Base-by-base conservation (phyloP, 257 asterid species). In the Knoxia roxburghii region DNA sequence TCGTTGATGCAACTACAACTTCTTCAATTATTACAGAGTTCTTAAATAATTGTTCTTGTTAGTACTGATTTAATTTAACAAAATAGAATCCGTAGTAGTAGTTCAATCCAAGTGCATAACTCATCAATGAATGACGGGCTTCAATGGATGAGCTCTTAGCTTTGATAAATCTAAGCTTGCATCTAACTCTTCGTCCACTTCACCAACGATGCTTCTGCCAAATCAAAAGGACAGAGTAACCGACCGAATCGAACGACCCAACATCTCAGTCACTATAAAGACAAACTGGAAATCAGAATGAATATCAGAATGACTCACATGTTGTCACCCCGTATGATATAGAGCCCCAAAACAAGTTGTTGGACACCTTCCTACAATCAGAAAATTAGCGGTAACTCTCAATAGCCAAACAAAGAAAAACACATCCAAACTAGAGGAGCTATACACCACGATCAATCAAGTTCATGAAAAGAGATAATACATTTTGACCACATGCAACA, bases 291-390 rank as follows among this genome's bases (percentile, higher is more conserved):
- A n/a, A n/a, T 60, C 4, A 33, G 4, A 21, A 26, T 15, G 24
- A 69, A 32, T 43, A 65, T 24, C 15, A 40, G 15, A 30, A 35
- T 39, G 55, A 26, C 88, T 37, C 87, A 92, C 98, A 90, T 94
- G 85, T 90, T 90, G 72, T 94, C 97, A 30, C 98, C 99, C 68
- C 99, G 83, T 48, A 94, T 94, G 81, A 94, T 88, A 90, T 90
- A 94, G 72, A 94, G 96, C 64, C 99, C 99, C 79, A 90, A 80
- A 63, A 94, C 99, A 63, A 94, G 95, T 74, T 94, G 99, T 61
- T 94, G 97, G 24, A 94, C 99, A 20, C 99, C 99, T 80, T 88
- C 96, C 99, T 94, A 75, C 77, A 81, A 68, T 55, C 71, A 72
- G 68, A 69, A 54, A 68, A n/a, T n/a, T n/a, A n/a, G n/a, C n/a